Base-by-base conservation (phyloP, 306 rosid genomes). In the Acacia crassicarpa region DNA sequence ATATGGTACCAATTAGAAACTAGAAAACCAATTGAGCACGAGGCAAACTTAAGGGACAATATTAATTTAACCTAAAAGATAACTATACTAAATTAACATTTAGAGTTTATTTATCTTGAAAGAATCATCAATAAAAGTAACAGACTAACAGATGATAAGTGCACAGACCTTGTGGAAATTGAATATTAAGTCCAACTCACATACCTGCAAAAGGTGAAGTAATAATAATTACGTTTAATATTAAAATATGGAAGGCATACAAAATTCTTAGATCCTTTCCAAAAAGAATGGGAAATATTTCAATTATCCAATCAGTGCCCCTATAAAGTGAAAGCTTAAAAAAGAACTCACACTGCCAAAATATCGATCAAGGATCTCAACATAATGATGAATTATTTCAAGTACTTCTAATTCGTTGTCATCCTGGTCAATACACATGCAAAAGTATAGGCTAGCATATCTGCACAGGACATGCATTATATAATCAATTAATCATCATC, bases 371-470 rank as follows among this genome's bases (percentile, higher is more conserved):
- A 94, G 89, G 81, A 92, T 92, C 91, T 94, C 98, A 62, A 94
- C 97, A 51, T 8, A 94, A 82, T 94, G 97, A 90, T 94, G 98
- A 81, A 94, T 94, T 74, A 90, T 87, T 85, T 91, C 97, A 74
- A 94, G 97, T 79, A 89, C 70, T 89, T 94, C 98, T 75, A 94
- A 84, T 85, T 91, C 98, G 8, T 94, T 94, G 89, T 94, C 98
- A 1, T 90, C 91, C 72, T 87, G 92, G 85, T 92, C 98, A 71
- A 92, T 91, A 82, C 97, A 94, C 97, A 94, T 91, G 87, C 97
- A 91, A 85, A 94, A 94, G 86, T 90, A 94, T n/a, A 94, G 93
- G 78, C 98, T 93, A 17, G 98, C 98, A 81, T 94, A 94, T 87
- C 97, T 94, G 94, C 87, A 89, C 30, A 72, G 71, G 75, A 70